Base-by-base conservation (phyloP, 176 grass and related monocot genomes). In the Triticum turgidum region DNA sequence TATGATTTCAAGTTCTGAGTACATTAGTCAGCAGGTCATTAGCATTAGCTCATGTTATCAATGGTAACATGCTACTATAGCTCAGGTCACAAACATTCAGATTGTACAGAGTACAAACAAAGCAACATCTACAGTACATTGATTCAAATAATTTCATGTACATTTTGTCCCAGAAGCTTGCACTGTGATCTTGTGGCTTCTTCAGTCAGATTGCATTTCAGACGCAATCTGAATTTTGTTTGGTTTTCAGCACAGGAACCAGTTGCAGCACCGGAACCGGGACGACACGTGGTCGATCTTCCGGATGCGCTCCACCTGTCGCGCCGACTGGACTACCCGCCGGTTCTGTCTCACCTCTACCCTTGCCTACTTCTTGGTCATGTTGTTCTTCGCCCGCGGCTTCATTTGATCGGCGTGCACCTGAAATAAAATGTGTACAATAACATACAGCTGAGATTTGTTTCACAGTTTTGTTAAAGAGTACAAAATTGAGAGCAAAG, bases 291-390 rank as follows among this genome's bases (percentile, higher is more conserved):
- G 90, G 63, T 93, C 96, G 18, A 88, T 92, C 44, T 67, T 70
- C 39, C 88, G 82, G 49, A 98, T 96, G 71, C 91, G 84, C 63
- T 98, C 88, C 62, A 92, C 96, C 84, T 96, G 88, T 77, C 78
- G 73, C 7, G 90, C 88, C 81, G 93, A 35, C 76, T 79, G 88
- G 1, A 85, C 30, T 20, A 81, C 88, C 39, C 75, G 91, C 32
- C 84, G 88, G 73, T 63, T 92, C 84, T 81, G 87, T 49, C 85
- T 75, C 1, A 88, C 90, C 83, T 92, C 96, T 11, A 81, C 83
- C 82, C 47, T 84, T 11, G 88, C 90, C 82, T 94, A 86, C 82
- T 94, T 86, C 85, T 80, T 89, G 2, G 69, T 77, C 76, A 93
- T 84, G n/a, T 73, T 86, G 71, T 85, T 77, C 78, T 98, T 92